Conservation (phyloP, 345 rosid species). For the Ceriops zippeliana region DNA sequence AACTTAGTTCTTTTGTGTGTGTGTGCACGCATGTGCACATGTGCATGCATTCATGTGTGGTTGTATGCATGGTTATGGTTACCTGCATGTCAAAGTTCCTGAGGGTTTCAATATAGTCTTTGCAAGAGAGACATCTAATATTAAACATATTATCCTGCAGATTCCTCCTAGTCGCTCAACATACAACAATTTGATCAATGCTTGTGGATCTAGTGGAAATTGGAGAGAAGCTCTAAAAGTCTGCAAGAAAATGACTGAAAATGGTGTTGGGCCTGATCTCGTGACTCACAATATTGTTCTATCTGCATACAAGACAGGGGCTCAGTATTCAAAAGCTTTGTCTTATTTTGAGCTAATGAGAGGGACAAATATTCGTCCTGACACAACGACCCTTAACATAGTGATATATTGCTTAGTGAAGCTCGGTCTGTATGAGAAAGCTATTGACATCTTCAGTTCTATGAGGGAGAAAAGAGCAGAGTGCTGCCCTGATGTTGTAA, state of each 20-base stretch:
- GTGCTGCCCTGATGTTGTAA: slow-evolving; percentile 69
- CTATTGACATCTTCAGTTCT: slow-evolving; percentile 67
- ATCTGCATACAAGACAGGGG: slow-evolving; percentile 80
- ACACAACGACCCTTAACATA: slow-evolving; percentile 80
- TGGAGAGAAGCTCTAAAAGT: slow-evolving; percentile 91
- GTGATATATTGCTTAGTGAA: slow-evolving; percentile 73
- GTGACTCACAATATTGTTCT: slow-evolving; percentile 88
- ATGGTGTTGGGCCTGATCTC: slow-evolving; percentile 95
- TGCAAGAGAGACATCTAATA: slow-evolving; percentile 3
- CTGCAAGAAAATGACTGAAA: slow-evolving; percentile 89
- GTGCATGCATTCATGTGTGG: no score
- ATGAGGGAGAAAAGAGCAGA: slow-evolving; percentile 74
- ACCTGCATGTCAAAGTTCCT: not conserved
- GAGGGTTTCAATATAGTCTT: not conserved
- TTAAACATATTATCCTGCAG: slow-evolving; percentile 39
- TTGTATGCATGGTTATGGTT: no score
- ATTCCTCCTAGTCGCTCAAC: slow-evolving; percentile 85
- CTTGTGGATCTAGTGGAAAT: slow-evolving; percentile 95
- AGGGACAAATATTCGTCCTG: slow-evolving; percentile 77
- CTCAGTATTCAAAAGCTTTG: slow-evolving; percentile 72
- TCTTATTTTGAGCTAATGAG: slow-evolving; percentile 88
- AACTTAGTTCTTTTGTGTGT: not conserved
- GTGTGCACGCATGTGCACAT: no score
- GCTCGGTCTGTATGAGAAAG: slow-evolving; percentile 67
- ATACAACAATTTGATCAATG: slow-evolving; percentile 86